Percentiles rank a stretch among this genome's conserved stretches.
These are phyloP conservation scores for Lonicera japonica DNA, from an alignment of 129 eudicot species.

Conservation along the genomic window DNA sequence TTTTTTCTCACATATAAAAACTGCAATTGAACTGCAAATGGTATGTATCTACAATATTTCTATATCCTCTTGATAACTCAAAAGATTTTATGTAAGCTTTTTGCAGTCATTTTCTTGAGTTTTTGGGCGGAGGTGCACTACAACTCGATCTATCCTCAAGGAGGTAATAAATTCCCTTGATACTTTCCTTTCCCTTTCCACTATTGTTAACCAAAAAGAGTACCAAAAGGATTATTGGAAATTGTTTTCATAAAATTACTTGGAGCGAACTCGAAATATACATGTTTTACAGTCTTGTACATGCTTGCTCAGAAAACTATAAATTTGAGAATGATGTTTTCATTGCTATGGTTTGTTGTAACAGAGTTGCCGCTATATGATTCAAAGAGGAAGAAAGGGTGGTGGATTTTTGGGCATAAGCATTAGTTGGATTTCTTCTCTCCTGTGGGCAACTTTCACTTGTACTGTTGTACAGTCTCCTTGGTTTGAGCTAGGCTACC, in stretches of 20 bases:
- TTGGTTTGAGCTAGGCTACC: background rate
- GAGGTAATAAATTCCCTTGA: too few species aligned
- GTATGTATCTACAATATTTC: background rate
- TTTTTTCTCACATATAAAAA: background rate
- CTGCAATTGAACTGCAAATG: background rate
- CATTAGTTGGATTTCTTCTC: conserved; percentile 24
- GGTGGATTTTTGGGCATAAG: conserved; percentile 66
- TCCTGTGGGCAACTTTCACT: conserved; percentile 11
- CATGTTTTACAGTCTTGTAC: too few species aligned
- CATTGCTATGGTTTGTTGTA: background rate
- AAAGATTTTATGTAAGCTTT: background rate
- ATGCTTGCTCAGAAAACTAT: too few species aligned
- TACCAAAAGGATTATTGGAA: too few species aligned
- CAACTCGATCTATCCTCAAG: conserved; percentile 77
- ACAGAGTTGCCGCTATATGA: conserved; percentile 57
- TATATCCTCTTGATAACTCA: too few species aligned
- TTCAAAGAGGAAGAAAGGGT: conserved; percentile 50
- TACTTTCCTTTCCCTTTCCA: background rate
- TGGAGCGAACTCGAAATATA: background rate
- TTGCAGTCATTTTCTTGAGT: conserved; percentile 62
- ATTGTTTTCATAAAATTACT: too few species aligned
- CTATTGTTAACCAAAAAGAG: background rate
- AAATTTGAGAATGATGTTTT: background rate
- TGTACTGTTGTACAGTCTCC: conserved; percentile 27
- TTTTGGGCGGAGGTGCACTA: conserved; percentile 86